These are phyloP conservation scores for Halenospora varia DNA, from an alignment of 495 filamentous ascomycete species.

Conservation along the genomic window DNA sequence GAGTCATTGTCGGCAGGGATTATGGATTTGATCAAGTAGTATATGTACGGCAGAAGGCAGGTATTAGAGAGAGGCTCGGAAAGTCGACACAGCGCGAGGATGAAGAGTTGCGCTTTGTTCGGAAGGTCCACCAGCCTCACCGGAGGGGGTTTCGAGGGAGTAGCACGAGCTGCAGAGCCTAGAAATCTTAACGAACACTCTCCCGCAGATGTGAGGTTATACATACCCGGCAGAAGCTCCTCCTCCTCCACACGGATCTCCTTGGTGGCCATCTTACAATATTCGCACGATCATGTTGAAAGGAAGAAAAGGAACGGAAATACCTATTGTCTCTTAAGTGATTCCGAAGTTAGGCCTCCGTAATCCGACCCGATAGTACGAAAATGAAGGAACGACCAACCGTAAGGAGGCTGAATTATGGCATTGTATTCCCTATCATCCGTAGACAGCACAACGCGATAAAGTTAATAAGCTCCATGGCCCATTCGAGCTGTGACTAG, in stretches of 20 bases:
- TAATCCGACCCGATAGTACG: not conserved
- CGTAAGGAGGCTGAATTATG: not conserved
- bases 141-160: constrained; percentile 7
- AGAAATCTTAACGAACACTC: not conserved
- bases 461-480: not conserved
- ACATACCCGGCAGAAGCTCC: not conserved
- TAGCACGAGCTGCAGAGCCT: not conserved
- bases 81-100: constrained; percentile 43
- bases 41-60: constrained; percentile 49
- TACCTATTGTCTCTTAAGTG: not conserved
- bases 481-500: not conserved
- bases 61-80: constrained; percentile 40
- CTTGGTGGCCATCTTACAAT: not conserved
- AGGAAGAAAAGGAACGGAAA: not conserved
- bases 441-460: not conserved
- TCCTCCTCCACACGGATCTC: not conserved
- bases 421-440: not conserved
- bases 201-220: not conserved
- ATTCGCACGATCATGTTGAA: not conserved
- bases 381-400: not conserved
- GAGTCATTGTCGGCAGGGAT: constrained; percentile 13
- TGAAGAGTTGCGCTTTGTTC: constrained; percentile 40
- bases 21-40: constrained; percentile 53
- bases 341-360: not conserved
- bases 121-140: constrained; percentile 36